Evolutionary conservation across 306 rosid genomes (phyloP), one percentile per base, ranked within the genome.

Genomic region (Inga leiocalycina): DNA sequence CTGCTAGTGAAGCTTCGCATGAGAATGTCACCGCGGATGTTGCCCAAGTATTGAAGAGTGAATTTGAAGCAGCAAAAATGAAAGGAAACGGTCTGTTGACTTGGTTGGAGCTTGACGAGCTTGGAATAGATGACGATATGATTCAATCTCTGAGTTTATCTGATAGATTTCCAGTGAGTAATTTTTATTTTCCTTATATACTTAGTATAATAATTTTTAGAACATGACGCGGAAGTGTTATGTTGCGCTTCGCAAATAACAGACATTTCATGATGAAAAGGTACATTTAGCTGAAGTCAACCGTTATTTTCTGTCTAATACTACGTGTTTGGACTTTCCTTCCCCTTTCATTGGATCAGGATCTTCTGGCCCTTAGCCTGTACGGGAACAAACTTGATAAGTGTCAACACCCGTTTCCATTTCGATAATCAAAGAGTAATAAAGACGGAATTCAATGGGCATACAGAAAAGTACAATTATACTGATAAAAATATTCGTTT

Each of bases 21-120:
- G 87, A 54, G n/a, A 75, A 81, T 72, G 81, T 65, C 30, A 83
- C 86, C 72, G 75, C 30, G 13, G 65, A 82, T 80, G 93, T 89
- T 74, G 78, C 54, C 46, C 91, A 88, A 46, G 51, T 84, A 3
- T 17, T 95, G 51, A 94, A 93, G 81, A 88, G 71, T 82, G 97
- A 90, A 74, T 86, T 90, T 80, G 54, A 64, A 15, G 87, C 49
- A 32, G 92, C 91, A 0, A 88, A 80, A 78, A 92, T 77, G 81
- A 84, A 84, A 75, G 90, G 92, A 43, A 76, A 84, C 57, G 92
- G 74, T 37, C 22, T 76, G 43, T 85, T 93, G 80, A 90, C 72
- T 78, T 93, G 98, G 99, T 83, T 95, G 93, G 99, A 95, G 92
- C 98, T 95, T 71, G 99, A 95, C 1, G 94, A 80, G 71, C 93